Base-by-base conservation (phyloP, 495 filamentous ascomycete species). In the Trichoderma orchidacearum region DNA sequence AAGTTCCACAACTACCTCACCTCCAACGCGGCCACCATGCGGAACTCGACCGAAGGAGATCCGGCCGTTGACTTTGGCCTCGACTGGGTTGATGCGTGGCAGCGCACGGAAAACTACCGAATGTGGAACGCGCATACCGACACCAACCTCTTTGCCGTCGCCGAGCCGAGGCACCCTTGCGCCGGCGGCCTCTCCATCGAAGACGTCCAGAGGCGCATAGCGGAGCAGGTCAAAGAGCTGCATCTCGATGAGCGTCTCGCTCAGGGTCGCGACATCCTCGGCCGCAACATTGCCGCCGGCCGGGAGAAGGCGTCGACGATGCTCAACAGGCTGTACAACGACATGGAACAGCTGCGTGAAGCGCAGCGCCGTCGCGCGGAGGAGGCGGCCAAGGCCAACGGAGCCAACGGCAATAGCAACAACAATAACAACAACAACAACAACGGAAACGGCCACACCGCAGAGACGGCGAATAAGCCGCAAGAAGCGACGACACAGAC, bases 121-220 rank as follows among this genome's bases (percentile, higher is more conserved):
- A 80, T 97, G 32, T 98, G 92, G 75, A 70, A 88, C 55, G 72
- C 64, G 23, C 61, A 76, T 54, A 83, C 81, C 29, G 93, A 97
- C 61, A 84, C 85, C 15, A 85, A 96, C 61, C 73, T 97, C 4
- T 98, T 95, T 64, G 92, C 95, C 59, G 86, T 98, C 60, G 87
- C 93, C 17, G 89, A 95, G 56, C 93, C 93, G 5, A 83, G 81
- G 50, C 93, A 98, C 70, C 92, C 95, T 2, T 94, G 85, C 69
- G 90, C 92, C 11, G 94, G 93, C n/a, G 91, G 90, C 1, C 75
- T 98, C 35, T 88, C 87, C 0, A 90, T 98, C 60, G 93, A 98
- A 36, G 93, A 98, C 66, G 84, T 98, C 34, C 92, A 97, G 64
- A 79, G 92, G 31, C 81, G 93, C 29, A 77, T 98, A 27, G 82